Percentiles rank a stretch among this genome's conserved stretches.
Conservation (phyloP, 1,284 basidiomycete genomes). For the Ceratorhiza oryzae-sativae region DNA sequence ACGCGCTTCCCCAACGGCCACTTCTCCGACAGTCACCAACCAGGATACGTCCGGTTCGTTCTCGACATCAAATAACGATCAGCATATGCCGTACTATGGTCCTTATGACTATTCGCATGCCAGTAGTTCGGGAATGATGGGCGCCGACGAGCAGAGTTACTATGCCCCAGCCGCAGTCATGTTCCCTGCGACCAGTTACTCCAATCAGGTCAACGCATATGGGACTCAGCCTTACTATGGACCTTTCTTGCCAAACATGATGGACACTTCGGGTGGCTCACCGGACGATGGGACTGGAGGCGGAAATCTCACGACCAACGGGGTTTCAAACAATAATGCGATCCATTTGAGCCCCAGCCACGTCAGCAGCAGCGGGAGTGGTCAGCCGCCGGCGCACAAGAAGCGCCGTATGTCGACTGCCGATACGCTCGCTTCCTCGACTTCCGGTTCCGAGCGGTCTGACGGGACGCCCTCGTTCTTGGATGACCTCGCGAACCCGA, state of each 20-base stretch:
- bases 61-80: slow-evolving; percentile 36
- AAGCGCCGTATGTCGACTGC: slow-evolving; percentile 35
- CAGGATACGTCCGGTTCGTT: slow-evolving; percentile 26
- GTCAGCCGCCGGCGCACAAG: slow-evolving; percentile 35
- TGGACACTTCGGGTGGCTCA: slow-evolving; percentile 37
- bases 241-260: slow-evolving; percentile 37
- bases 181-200: slow-evolving; percentile 40
- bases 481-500: slow-evolving; percentile 33
- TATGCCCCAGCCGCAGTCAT: slow-evolving; percentile 42
- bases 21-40: slow-evolving; percentile 46
- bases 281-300: slow-evolving; percentile 7
- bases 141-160: slow-evolving; percentile 36
- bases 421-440: slow-evolving; percentile 36
- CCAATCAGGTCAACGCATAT: slow-evolving; percentile 37
- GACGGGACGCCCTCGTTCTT: slow-evolving; percentile 36
- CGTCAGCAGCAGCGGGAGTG: slow-evolving; percentile 30
- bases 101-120: slow-evolving; percentile 33
- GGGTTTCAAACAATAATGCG: not conserved
- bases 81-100: slow-evolving; percentile 44
- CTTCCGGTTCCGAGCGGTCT: slow-evolving; percentile 34
- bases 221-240: slow-evolving; percentile 35
- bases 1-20: slow-evolving; percentile 66
- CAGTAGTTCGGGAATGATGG: slow-evolving; percentile 37
- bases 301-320: slow-evolving; percentile 1
- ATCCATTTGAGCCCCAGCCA: slow-evolving; percentile 22